Evolutionary conservation across 2,329 filamentous ascomycete genomes (phyloP).

Genomic region (Trichocomaceae sp.): DNA sequence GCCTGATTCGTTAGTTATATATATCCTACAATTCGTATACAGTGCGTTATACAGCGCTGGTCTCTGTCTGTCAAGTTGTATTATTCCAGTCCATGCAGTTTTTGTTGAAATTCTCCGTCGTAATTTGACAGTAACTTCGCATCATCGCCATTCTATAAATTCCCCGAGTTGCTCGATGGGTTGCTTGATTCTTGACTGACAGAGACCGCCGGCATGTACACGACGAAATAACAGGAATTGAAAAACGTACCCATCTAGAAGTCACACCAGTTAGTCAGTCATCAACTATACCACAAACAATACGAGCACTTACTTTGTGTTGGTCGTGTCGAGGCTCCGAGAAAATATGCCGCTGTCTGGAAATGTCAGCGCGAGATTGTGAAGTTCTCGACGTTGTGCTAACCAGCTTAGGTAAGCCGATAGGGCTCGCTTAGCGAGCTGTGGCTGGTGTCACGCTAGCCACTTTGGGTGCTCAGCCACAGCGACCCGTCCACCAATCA

Average conservation of each 20-base stretch:
- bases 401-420: no score
- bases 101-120: no score
- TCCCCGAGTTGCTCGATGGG: no score
- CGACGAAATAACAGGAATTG: no score
- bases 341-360: constrained; percentile 30
- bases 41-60: no score
- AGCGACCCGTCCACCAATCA: constrained; percentile 10
- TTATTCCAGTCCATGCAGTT: no score
- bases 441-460: constrained; percentile 25
- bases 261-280: constrained; percentile 13
- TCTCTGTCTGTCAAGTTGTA: constrained; percentile 3
- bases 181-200: no score
- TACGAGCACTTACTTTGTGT: constrained; percentile 17
- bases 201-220: no score
- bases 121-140: no score
- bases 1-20: no score
- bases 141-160: no score
- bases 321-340: constrained; percentile 40
- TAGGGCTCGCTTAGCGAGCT: constrained; percentile 41
- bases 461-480: constrained; percentile 15
- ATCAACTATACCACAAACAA: constrained; percentile 18
- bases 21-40: no score
- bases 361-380: constrained; percentile 39
- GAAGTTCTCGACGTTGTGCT: constrained; percentile 31
- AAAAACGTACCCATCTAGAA: constrained; percentile 57